These are phyloP conservation scores for Eutypa lata DNA, from an alignment of 2,329 filamentous ascomycete genomes.

Conservation along the genomic window DNA sequence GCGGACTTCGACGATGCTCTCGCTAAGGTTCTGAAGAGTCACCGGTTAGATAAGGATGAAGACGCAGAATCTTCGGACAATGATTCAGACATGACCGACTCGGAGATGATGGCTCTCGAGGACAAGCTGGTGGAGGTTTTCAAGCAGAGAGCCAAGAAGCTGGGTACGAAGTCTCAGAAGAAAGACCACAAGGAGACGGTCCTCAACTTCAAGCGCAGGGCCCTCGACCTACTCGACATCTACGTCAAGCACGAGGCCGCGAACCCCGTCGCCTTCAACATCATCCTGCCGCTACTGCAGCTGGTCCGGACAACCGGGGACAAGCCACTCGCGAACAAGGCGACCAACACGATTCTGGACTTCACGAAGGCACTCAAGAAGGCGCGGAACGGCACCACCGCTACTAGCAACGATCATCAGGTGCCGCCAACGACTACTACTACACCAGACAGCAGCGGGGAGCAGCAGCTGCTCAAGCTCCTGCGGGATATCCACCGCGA, in stretches of 20 bases:
- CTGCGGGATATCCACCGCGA: conserved; percentile 68
- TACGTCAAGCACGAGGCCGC: conserved; percentile 77
- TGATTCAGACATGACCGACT: conserved; percentile 87
- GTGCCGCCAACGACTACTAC: conserved; percentile 36
- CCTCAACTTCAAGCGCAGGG: conserved; percentile 90
- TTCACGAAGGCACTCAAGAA: conserved; percentile 68
- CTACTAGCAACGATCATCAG: conserved; percentile 42
- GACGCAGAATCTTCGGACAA: conserved; percentile 55
- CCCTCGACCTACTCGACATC: conserved; percentile 82
- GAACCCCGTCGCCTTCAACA: conserved; percentile 62
- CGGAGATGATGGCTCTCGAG: conserved; percentile 90
- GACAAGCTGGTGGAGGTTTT: conserved; percentile 82
- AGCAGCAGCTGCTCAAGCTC: conserved; percentile 53
- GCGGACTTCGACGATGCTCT: conserved; percentile 68
- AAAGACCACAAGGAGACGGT: conserved; percentile 86
- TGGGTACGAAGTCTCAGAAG: conserved; percentile 76
- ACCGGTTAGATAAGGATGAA: conserved; percentile 57
- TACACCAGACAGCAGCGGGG: conserved; percentile 33
- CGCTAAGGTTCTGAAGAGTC: conserved; percentile 73
- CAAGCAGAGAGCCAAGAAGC: conserved; percentile 66
- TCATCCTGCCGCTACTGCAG: conserved; percentile 73
- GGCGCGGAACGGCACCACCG: conserved; percentile 38
- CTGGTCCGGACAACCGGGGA: conserved; percentile 74
- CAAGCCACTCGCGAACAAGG: conserved; percentile 72
- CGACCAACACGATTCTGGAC: conserved; percentile 66